A percentile compares a stretch with the other conserved stretches of the same genome.
phyloP scores from a whole-genome alignment of 176 grass and related monocot genomes.

The Aegilops longissima region DNA sequence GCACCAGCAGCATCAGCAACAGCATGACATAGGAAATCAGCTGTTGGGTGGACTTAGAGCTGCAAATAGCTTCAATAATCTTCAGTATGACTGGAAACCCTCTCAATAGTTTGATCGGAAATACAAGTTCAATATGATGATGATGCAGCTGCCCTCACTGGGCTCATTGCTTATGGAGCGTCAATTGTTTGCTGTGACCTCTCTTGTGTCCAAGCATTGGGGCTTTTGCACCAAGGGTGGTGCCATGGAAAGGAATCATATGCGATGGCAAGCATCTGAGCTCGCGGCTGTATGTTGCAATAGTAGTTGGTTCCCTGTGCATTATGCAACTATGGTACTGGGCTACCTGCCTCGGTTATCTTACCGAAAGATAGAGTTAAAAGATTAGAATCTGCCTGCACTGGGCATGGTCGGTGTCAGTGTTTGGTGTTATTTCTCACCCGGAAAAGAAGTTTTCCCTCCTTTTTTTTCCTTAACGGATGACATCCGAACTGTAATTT shows the following conservation, averaged over 20 bases:
- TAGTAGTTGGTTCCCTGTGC: constrained; percentile 35
- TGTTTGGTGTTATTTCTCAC: constrained; percentile 31
- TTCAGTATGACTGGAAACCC: constrained; percentile 88
- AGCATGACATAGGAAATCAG: constrained; percentile 81
- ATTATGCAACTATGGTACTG: constrained; percentile 35
- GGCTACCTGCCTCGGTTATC: constrained; percentile 33
- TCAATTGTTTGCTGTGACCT: constrained; percentile 29
- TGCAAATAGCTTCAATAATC: constrained; percentile 82
- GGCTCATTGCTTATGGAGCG: constrained; percentile 28
- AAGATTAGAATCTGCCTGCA: constrained; percentile 40
- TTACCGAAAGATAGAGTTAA: constrained; percentile 33
- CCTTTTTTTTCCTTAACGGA: constrained; percentile 18
- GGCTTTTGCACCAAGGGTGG: constrained; percentile 23
- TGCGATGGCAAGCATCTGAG: constrained; percentile 19
- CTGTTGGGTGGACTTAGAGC: constrained; percentile 72
- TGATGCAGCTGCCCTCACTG: constrained; percentile 14
- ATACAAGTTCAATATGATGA: constrained; percentile 32
- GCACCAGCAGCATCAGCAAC: constrained; percentile 53
- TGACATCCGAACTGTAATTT: constrained; percentile 40
- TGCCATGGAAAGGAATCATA: constrained; percentile 34
- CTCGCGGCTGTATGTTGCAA: constrained; percentile 44
- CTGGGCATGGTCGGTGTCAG: background rate
- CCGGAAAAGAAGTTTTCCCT: constrained; percentile 26
- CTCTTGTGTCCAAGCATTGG: constrained; percentile 17
- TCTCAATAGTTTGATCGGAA: constrained; percentile 54